These are phyloP conservation scores for Cryomyces antarcticus DNA, from an alignment of 495 filamentous ascomycete genomes.

Conservation along the genomic window DNA sequence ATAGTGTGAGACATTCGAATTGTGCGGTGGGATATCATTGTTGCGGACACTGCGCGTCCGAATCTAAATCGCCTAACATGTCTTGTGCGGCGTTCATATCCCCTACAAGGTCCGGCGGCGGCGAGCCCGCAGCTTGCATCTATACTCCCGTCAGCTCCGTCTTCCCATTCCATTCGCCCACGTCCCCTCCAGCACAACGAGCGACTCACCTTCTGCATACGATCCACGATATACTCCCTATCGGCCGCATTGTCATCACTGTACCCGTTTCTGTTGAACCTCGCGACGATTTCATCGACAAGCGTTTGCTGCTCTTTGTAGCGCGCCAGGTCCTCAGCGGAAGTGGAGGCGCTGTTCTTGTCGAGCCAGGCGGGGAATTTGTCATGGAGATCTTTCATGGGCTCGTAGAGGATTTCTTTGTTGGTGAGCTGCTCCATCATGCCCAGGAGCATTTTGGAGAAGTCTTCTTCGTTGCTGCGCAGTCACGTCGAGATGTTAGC, in stretches of 20 bases:
- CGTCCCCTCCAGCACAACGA: neutral
- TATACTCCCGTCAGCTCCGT: constrained; percentile 5
- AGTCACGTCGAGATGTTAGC: too few species aligned
- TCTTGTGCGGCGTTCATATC: constrained; percentile 67
- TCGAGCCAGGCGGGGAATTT: constrained; percentile 82
- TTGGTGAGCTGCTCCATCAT: constrained; percentile 99
- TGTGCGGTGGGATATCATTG: constrained; percentile 29
- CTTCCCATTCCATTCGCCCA: neutral
- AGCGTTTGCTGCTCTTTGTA: constrained; percentile 66
- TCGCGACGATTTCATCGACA: constrained; percentile 71
- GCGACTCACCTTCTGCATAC: constrained; percentile 76
- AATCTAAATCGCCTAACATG: constrained; percentile 43
- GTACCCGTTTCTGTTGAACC: constrained; percentile 65
- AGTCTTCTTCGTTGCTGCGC: constrained; percentile 47
- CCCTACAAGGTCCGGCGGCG: constrained; percentile 73
- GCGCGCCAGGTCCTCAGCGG: constrained; percentile 48
- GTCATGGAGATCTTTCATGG: constrained; percentile 86
- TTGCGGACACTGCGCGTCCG: constrained; percentile 39
- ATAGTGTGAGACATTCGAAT: neutral
- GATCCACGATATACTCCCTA: constrained; percentile 82
- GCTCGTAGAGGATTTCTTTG: constrained; percentile 94
- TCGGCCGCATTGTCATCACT: constrained; percentile 61
- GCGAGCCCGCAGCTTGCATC: constrained; percentile 93
- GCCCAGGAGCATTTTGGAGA: constrained; percentile 77
- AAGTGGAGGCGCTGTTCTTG: constrained; percentile 44